Percentiles rank a stretch among this genome's conserved stretches.
Conservation (phyloP, 2,329 filamentous ascomycete genomes). For the Fusarium incarnatum region DNA sequence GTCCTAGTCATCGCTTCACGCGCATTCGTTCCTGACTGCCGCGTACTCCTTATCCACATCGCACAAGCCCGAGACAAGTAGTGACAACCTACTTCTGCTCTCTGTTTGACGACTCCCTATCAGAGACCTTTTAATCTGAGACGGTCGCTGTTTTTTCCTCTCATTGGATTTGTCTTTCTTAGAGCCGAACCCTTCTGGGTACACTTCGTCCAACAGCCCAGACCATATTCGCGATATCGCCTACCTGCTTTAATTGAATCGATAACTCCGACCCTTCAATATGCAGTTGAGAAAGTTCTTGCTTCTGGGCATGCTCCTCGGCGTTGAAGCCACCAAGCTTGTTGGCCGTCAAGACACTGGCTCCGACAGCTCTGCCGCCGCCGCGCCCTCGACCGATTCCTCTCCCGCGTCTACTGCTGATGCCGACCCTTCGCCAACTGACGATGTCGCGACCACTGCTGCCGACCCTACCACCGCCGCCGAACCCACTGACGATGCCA, state of each 20-base stretch:
- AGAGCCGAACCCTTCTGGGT: constrained; percentile 31
- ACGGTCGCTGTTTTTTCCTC: constrained; percentile 34
- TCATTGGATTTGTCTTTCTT: constrained; percentile 34
- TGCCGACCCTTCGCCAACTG: constrained; percentile 8
- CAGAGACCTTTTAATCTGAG: constrained; percentile 29
- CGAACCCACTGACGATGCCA: constrained; percentile 15
- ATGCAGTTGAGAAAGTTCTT: constrained; percentile 45
- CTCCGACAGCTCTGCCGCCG: constrained; percentile 3
- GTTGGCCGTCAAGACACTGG: constrained; percentile 31
- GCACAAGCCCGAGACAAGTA: constrained; percentile 35
- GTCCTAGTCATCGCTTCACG: constrained; percentile 5
- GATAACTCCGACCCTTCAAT: constrained; percentile 20
- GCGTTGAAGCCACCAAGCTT: constrained; percentile 39
- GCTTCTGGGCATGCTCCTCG: constrained; percentile 42
- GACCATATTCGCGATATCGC: constrained; percentile 13
- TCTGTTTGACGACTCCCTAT: constrained; percentile 21
- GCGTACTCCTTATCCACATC: constrained; percentile 35
- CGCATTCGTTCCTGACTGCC: constrained; percentile 24
- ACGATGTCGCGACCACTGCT: constrained; percentile 13
- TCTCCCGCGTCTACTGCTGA: constrained; percentile 16
- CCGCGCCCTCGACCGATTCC: background rate
- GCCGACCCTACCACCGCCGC: constrained; percentile 24
- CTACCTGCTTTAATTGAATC: constrained; percentile 29
- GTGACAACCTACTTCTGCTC: constrained; percentile 24
- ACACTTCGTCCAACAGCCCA: constrained; percentile 16